Percentiles rank a stretch among this genome's conserved stretches.
Evolutionary conservation across 208 protist genomes (phyloP).

Genomic region (Paratrypanosoma confusum): DNA sequence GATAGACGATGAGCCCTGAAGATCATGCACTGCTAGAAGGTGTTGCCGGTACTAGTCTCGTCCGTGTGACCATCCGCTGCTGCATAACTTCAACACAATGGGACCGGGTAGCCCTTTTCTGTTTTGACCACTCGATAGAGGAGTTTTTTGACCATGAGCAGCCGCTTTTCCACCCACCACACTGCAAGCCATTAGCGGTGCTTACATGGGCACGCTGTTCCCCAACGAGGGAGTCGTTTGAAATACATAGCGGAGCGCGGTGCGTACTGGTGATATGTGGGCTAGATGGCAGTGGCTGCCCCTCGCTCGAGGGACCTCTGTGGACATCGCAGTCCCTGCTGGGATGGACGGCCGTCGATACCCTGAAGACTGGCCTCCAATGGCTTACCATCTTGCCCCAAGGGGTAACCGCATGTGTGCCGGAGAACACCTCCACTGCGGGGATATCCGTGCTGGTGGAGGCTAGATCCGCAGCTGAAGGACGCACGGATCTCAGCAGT

Average conservation of each 20-base stretch:
- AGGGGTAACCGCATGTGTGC: conserved; percentile 27
- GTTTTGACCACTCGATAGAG: background rate
- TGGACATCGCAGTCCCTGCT: conserved; percentile 26
- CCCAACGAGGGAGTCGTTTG: conserved; percentile 9
- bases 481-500: too few species aligned
- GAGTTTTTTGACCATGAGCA: conserved; percentile 10
- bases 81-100: too few species aligned
- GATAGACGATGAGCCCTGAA: too few species aligned
- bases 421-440: too few species aligned
- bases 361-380: conserved; percentile 44
- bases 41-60: too few species aligned
- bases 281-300: too few species aligned
- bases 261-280: too few species aligned
- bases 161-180: background rate
- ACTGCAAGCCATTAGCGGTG: conserved; percentile 29
- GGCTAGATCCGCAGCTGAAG: too few species aligned
- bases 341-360: conserved; percentile 24
- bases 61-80: too few species aligned
- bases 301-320: conserved; percentile 26
- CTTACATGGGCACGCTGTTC: conserved; percentile 19
- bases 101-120: too few species aligned
- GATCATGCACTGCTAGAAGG: too few species aligned
- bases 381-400: conserved; percentile 36
- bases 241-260: conserved; percentile 2
- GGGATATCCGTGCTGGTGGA: too few species aligned